Evolutionary conservation across 495 filamentous ascomycete genomes (phyloP), one percentile per base, ranked within the genome.

Genomic region (Penicillium coprophilum): DNA sequence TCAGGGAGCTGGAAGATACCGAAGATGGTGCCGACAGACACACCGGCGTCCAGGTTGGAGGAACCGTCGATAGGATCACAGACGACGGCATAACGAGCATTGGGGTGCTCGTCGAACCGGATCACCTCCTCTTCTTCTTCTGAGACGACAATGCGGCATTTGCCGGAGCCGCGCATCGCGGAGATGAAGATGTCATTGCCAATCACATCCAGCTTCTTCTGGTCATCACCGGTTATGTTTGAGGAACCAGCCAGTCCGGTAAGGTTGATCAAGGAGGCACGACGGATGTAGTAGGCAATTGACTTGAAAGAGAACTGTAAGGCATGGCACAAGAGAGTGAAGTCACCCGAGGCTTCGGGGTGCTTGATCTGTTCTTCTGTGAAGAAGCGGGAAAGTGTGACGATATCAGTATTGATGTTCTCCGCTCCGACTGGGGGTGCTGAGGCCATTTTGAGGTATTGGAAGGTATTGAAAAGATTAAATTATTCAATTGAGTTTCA

Each of bases 241-340:
- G 92, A 89, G 58, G 92, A 95, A 30, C 94, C 94, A 34, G 94
- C 94, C 23, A 98, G 86, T 44, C 94, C 94, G 34, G 90, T 92
- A 40, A 98, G 84, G 79, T 97, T 96, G 73, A 97, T 96, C 46
- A 98, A 79, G n/a, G 91, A 93, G 27, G 94, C 92, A 71, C 94
- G 86, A 64, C 94, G 91, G 76, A 98, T 98, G 80, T 97, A 98
- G 83, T 97, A 96, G 61, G 94, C 93, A 74, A 98, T 98, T 52
- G 88, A 92, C 80, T 98, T 98, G 86, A 98, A 98, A 63, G 94
- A 90, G 82, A 97, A 97, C 77, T 97, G 95, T 31, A 98, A 87
- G 56, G 95, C 92, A 70, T 98, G 94, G 81, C 91, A 97, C 52
- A 98, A 84, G 23, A 98, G 84, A 89, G 94, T 98, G 80, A 98